Evolutionary conservation across 148 eudicot species (phyloP).

Genomic region (Diospyros lotus): DNA sequence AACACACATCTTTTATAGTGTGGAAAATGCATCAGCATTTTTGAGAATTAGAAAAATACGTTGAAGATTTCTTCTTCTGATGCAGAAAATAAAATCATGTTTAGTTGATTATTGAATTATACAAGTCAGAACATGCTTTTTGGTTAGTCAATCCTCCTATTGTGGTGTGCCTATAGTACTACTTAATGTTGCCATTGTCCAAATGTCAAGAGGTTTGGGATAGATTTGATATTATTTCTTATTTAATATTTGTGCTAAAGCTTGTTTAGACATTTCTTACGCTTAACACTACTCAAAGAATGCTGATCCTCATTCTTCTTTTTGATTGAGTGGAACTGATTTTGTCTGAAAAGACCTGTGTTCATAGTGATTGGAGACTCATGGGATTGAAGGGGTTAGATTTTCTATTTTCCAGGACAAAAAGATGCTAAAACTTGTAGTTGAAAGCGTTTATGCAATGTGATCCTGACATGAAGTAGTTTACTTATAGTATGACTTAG

Average conservation of each 20-base stretch:
- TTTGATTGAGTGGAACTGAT: background rate
- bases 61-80: background rate
- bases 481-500: too few species aligned
- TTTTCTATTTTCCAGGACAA: background rate
- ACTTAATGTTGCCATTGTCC: background rate
- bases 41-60: background rate
- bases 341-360: background rate
- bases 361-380: background rate
- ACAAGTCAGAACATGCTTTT: background rate
- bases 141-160: background rate
- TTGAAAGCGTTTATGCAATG: too few species aligned
- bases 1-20: background rate
- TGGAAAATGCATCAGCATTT: background rate
- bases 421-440: too few species aligned
- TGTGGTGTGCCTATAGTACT: background rate
- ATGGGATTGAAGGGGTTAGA: background rate
- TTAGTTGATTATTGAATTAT: background rate
- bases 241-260: too few species aligned
- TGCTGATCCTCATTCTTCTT: background rate
- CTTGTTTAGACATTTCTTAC: too few species aligned
- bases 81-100: background rate
- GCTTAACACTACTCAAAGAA: too few species aligned
- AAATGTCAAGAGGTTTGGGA: background rate
- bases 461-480: too few species aligned
- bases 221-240: background rate